phyloP scores from a whole-genome alignment of 1,284 basidiomycete species.

The Chondrostereum purpureum region DNA sequence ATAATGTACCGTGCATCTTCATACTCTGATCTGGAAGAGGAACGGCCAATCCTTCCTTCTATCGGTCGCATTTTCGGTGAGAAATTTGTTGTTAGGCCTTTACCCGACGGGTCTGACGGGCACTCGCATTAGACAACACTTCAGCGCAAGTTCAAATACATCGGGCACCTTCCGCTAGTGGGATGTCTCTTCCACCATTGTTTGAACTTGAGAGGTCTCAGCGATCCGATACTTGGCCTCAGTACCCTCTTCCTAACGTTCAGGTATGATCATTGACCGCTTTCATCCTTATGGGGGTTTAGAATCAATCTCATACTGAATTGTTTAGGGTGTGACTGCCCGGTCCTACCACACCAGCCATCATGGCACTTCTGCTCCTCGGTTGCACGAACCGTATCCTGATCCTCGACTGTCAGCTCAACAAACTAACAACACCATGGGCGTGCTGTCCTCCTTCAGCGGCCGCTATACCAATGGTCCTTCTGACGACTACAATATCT shows the following conservation, averaged over 20 bases:
- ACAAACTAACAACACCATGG: conserved; percentile 12
- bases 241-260: conserved; percentile 6
- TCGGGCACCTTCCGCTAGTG: too few species aligned
- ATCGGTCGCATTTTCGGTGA: conserved; percentile 21
- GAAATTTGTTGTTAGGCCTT: too few species aligned
- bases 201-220: conserved; percentile 2
- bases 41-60: conserved; percentile 19
- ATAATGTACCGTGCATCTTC: conserved; percentile 12
- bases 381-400: conserved; percentile 2
- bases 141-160: too few species aligned
- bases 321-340: background rate
- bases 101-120: background rate
- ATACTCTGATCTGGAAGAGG: conserved; percentile 13
- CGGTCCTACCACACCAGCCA: background rate
- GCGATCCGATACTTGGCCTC: conserved; percentile 9
- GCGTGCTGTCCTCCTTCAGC: conserved; percentile 3
- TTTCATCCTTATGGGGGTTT: background rate
- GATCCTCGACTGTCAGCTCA: conserved; percentile 12
- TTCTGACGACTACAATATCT: conserved; percentile 3
- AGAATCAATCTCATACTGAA: background rate
- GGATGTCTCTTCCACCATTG: conserved; percentile 1
- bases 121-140: background rate
- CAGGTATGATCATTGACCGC: conserved; percentile 1
- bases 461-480: background rate
- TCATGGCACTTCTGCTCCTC: conserved; percentile 5